Evolutionary conservation across 1,284 basidiomycete species (phyloP).

Genomic region (Ceratobasidium sp.): DNA sequence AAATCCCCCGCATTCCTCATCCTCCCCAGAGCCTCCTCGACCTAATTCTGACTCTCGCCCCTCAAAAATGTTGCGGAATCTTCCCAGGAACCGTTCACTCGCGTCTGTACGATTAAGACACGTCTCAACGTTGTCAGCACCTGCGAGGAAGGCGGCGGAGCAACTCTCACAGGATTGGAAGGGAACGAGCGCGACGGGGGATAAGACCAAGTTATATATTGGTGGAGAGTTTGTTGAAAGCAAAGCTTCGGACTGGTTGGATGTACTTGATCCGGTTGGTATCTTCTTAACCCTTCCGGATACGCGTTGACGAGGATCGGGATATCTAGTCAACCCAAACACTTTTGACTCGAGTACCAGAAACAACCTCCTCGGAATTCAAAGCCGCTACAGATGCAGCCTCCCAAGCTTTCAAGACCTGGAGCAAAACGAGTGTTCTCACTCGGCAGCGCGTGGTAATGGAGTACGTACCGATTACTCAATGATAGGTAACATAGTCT

Average conservation of each 20-base stretch:
- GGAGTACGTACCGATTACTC: constrained; percentile 66
- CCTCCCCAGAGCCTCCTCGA: not conserved
- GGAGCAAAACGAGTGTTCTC: constrained; percentile 88
- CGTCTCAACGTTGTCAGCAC: constrained; percentile 59
- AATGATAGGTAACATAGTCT: not conserved
- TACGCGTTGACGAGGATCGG: constrained; percentile 14
- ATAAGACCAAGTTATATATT: constrained; percentile 89
- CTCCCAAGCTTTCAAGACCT: constrained; percentile 87
- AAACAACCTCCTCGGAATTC: constrained; percentile 87
- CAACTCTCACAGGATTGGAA: constrained; percentile 79
- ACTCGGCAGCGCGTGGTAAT: constrained; percentile 89
- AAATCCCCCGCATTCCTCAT: constrained; percentile 24
- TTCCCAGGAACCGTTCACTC: constrained; percentile 27
- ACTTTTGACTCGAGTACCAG: constrained; percentile 87
- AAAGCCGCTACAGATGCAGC: constrained; percentile 87
- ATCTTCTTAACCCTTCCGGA: not conserved
- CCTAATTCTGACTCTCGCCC: not conserved
- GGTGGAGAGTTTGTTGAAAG: constrained; percentile 89
- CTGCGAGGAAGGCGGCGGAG: constrained; percentile 69
- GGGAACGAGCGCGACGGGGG: constrained; percentile 84
- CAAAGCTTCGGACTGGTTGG: constrained; percentile 79
- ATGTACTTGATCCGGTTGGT: constrained; percentile 86
- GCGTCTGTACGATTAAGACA: not conserved
- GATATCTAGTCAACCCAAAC: constrained; percentile 78
- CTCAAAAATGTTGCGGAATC: constrained; percentile 20